Percentiles rank a stretch among this genome's conserved stretches.
Evolutionary conservation across 176 grass and related monocot genomes (phyloP).

Genomic region (Tuctoria greenei): DNA sequence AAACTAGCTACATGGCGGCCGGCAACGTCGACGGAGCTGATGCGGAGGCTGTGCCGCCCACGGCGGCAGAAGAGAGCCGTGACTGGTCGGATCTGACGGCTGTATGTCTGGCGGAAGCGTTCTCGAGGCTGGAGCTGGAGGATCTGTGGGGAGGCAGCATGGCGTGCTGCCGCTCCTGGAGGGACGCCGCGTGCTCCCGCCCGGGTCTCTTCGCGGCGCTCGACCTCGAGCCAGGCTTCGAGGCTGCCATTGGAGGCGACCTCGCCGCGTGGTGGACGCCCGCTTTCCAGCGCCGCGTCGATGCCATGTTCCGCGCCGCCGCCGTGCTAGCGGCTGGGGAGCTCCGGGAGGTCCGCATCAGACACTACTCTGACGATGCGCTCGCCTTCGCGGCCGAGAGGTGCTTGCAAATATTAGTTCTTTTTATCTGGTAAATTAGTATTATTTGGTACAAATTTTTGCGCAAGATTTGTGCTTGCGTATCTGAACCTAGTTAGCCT

Average conservation of each 20-base stretch:
- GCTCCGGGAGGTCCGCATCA: slow-evolving; percentile 54
- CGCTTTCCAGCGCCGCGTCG: slow-evolving; percentile 82
- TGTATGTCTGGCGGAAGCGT: slow-evolving; percentile 70
- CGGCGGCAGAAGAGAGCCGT: slow-evolving; percentile 19
- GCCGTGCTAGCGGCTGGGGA: slow-evolving; percentile 53
- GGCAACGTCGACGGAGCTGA: background rate
- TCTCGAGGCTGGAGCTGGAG: slow-evolving; percentile 59
- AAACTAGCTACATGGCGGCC: background rate
- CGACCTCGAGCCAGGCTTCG: slow-evolving; percentile 71
- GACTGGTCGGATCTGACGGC: slow-evolving; percentile 80
- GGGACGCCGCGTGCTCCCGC: slow-evolving; percentile 55
- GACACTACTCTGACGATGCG: slow-evolving; percentile 79
- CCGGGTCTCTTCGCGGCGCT: slow-evolving; percentile 51
- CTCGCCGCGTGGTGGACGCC: slow-evolving; percentile 79
- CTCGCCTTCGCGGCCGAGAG: slow-evolving; percentile 63
- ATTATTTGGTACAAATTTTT: no score
- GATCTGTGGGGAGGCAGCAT: slow-evolving; percentile 74
- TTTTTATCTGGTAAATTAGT: background rate
- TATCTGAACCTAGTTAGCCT: no score
- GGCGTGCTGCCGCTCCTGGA: slow-evolving; percentile 76
- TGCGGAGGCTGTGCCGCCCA: background rate
- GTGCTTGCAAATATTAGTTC: slow-evolving; percentile 16
- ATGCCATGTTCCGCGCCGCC: slow-evolving; percentile 72
- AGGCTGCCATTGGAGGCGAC: slow-evolving; percentile 40
- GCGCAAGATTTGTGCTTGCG: no score